Base-by-base conservation (phyloP, 495 filamentous ascomycete species). In the Cairneyella variabilis region DNA sequence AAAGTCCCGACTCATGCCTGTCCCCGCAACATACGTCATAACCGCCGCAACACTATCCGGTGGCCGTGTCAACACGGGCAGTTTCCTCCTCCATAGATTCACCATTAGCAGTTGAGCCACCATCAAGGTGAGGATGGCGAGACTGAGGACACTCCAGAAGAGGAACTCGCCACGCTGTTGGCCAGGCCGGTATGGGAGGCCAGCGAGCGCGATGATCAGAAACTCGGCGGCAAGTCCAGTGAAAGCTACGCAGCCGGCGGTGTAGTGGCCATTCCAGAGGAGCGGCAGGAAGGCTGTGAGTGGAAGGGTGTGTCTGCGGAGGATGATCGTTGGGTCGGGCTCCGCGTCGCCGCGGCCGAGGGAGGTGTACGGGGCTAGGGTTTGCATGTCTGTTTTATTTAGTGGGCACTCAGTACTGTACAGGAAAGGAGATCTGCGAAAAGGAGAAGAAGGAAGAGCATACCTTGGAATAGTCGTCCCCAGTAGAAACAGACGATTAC, bases 161-260 rank as follows among this genome's bases (percentile, higher is more conserved):
- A 66, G 32, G 44, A 66, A 66, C 54, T 64, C 64, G 43, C 51
- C 45, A 0, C 64, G 53, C 23, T 60, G 48, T 56, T 66, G 64
- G n/a, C 64, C 64, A 3, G 61, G 59, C 2, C 64, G 64, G 54
- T 64, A 64, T 3, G 64, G 64, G 12, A 66, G 54, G 1, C 64
- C 64, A 6, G 64, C 56, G 2, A 66, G 59, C 7, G 56, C 52
- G 10, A 66, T 53, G 40, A 66, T 60, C 28, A 66, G 59, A 48
- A 66, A 53, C 48, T 66, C 64, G 38, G 59, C 54, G 9, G 57
- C 23, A 23, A 66, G 44, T 4, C 56, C 62, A 3, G 55, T 63
- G 49, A 63, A 56, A 0, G 64, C 64, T 6, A 63, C 62, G 2
- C 54, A 60, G 0, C 56, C 59, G 8, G 61, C 56, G 0, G 55